These are phyloP conservation scores for Fomitiporia mediterranea DNA, from an alignment of 1,284 basidiomycete genomes.

Conservation along the genomic window DNA sequence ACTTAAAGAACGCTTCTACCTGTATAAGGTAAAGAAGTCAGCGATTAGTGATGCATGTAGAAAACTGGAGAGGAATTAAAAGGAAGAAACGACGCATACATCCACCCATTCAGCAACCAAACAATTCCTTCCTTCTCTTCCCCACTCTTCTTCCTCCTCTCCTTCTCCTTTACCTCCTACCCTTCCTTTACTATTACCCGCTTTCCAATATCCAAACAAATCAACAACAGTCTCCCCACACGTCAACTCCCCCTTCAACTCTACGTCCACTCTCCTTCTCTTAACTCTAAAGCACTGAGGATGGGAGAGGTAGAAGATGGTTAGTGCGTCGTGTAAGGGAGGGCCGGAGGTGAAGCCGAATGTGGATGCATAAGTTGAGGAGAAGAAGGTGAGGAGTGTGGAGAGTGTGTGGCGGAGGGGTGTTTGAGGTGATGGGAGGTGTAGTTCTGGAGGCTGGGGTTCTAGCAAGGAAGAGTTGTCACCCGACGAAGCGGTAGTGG, in stretches of 20 bases:
- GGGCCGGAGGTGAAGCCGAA: slow-evolving; percentile 76
- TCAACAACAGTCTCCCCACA: slow-evolving; percentile 76
- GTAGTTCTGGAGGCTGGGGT: slow-evolving; percentile 1
- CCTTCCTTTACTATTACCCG: slow-evolving; percentile 39
- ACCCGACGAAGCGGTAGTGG: no score
- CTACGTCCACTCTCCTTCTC: slow-evolving; percentile 72
- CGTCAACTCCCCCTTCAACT: slow-evolving; percentile 58
- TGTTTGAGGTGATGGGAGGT: slow-evolving; percentile 42
- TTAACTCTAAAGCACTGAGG: slow-evolving; percentile 58
- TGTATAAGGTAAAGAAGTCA: slow-evolving; percentile 27
- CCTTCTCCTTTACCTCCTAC: slow-evolving; percentile 62
- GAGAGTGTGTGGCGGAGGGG: slow-evolving; percentile 68
- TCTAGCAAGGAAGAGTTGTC: slow-evolving; percentile 19
- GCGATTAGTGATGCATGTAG: background rate
- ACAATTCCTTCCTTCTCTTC: slow-evolving; percentile 66
- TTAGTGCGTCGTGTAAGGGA: slow-evolving; percentile 78
- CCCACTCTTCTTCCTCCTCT: slow-evolving; percentile 47
- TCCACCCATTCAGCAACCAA: slow-evolving; percentile 60
- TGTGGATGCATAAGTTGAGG: slow-evolving; percentile 58
- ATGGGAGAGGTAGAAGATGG: slow-evolving; percentile 63
- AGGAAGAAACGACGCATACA: slow-evolving; percentile 37
- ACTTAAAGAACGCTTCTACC: slow-evolving; percentile 60
- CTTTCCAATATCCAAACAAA: slow-evolving; percentile 54
- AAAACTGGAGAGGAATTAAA: background rate
- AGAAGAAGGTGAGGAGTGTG: slow-evolving; percentile 69